Percentiles rank a stretch among this genome's conserved stretches.
Conservation (phyloP, 1,284 basidiomycete species). For the Heterobasidion occidentale region DNA sequence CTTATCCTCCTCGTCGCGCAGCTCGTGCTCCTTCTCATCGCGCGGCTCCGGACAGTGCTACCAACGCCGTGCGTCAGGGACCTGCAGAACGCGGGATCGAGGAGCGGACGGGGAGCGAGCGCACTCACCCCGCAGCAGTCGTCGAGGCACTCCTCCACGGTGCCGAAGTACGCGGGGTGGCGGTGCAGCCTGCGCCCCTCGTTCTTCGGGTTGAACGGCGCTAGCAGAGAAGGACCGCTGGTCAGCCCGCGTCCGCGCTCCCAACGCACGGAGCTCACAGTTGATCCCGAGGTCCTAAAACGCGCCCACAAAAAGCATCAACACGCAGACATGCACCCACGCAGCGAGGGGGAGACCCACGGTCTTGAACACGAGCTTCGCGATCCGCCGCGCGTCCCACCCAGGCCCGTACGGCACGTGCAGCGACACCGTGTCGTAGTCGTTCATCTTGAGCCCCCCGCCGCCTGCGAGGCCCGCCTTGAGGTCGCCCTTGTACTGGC, state of each 20-base stretch:
- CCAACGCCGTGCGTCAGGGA: not conserved
- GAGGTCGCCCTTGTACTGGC: constrained; percentile 30
- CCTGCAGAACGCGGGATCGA: not conserved
- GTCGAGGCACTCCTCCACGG: constrained; percentile 43
- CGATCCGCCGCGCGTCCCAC: constrained; percentile 49
- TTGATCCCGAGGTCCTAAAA: not conserved
- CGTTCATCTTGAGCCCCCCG: constrained; percentile 39
- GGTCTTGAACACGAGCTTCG: constrained; percentile 50
- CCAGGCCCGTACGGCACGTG: constrained; percentile 59
- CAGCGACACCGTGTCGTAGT: constrained; percentile 46
- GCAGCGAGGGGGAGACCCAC: constrained; percentile 10
- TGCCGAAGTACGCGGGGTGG: constrained; percentile 56
- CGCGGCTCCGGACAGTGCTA: constrained; percentile 44
- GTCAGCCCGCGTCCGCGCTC: too few species aligned
- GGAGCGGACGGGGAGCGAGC: too few species aligned
- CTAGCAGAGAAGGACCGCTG: too few species aligned
- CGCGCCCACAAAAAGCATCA: too few species aligned
- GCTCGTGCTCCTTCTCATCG: constrained; percentile 34
- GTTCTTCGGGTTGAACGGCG: constrained; percentile 52
- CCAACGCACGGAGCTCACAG: too few species aligned
- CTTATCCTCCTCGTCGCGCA: constrained; percentile 31
- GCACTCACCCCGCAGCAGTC: constrained; percentile 48
- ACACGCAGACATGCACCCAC: not conserved
- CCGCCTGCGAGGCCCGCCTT: too few species aligned
- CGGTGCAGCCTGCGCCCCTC: constrained; percentile 49